phyloP scores from a whole-genome alignment of 306 rosid species.

The Vachellia collinsii region DNA sequence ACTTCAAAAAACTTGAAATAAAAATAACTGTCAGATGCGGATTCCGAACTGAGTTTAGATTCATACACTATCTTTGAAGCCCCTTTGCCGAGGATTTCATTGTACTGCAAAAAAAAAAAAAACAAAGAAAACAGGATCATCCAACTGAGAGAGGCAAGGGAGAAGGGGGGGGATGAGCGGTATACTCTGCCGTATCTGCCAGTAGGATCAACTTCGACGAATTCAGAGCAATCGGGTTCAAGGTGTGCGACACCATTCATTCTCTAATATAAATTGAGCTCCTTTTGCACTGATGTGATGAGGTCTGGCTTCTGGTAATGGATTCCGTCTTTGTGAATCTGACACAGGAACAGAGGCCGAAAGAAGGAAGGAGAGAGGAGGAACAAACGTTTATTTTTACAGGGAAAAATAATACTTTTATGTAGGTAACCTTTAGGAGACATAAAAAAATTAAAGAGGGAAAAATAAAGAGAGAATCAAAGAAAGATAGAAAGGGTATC shows the following conservation, averaged over 20 bases:
- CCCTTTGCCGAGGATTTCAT: too few relatives aligned
- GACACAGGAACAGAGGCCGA: conserved; percentile 46
- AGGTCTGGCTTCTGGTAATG: conserved; percentile 35
- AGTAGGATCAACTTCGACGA: conserved; percentile 96
- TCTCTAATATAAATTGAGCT: conserved; percentile 29
- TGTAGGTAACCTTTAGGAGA: not conserved
- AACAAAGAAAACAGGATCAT: conserved; percentile 26
- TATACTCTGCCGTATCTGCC: conserved; percentile 98
- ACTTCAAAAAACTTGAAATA: too few relatives aligned
- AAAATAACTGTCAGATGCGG: too few relatives aligned
- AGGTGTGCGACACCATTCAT: conserved; percentile 66
- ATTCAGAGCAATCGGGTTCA: conserved; percentile 66
- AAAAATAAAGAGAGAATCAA: not conserved
- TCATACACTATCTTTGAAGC: too few relatives aligned
- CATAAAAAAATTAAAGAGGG: not conserved
- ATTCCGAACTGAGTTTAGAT: too few relatives aligned
- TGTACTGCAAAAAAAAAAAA: too few relatives aligned
- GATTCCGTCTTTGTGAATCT: conserved; percentile 47
- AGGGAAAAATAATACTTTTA: conserved; percentile 9
- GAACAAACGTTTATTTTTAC: conserved; percentile 33
- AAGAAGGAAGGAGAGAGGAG: conserved; percentile 1
- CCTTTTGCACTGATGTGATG: conserved; percentile 28
- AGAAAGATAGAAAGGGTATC: not conserved
- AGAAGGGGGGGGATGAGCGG: conserved; percentile 7
- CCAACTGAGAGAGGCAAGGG: conserved; percentile 19